Conservation (phyloP, 352 stramenopile genomes). For the Globisporangium echinulatum region DNA sequence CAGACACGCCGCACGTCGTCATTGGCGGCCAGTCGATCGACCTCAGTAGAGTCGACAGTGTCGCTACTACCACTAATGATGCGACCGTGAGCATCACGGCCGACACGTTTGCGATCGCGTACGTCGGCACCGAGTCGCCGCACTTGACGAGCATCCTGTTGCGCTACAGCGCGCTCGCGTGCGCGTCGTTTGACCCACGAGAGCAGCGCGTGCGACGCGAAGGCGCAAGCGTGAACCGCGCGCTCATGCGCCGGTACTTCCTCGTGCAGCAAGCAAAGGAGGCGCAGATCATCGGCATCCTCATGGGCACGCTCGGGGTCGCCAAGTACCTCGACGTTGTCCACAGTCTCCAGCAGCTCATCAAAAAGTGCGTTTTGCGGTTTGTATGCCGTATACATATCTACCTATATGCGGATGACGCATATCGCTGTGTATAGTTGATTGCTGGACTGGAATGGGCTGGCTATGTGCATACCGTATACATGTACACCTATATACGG, state of each 20-base stretch:
- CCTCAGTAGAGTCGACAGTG: slow-evolving; percentile 8
- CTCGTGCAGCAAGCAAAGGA: slow-evolving; percentile 92
- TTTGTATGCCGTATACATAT: background rate
- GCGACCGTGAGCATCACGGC: slow-evolving; percentile 12
- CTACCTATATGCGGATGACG: too few species aligned
- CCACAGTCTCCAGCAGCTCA: slow-evolving; percentile 76
- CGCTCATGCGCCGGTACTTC: slow-evolving; percentile 65
- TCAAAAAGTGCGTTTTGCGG: slow-evolving; percentile 65
- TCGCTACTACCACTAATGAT: slow-evolving; percentile 12
- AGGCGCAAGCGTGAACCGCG: slow-evolving; percentile 55
- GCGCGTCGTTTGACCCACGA: slow-evolving; percentile 67
- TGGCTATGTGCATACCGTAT: too few species aligned
- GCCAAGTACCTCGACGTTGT: slow-evolving; percentile 91
- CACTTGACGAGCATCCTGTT: slow-evolving; percentile 82
- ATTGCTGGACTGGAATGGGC: too few species aligned
- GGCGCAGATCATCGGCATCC: slow-evolving; percentile 93
- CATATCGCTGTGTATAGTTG: too few species aligned
- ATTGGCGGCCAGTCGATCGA: slow-evolving; percentile 62
- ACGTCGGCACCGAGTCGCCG: slow-evolving; percentile 68
- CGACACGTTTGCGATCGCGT: slow-evolving; percentile 47
- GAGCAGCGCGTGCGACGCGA: slow-evolving; percentile 40
- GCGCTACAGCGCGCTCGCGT: slow-evolving; percentile 60
- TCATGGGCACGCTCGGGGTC: slow-evolving; percentile 93
- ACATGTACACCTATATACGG: too few species aligned
- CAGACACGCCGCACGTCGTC: slow-evolving; percentile 9